Conservation (phyloP, 2,329 filamentous ascomycete species). For the Clonostachys rhizophaga region DNA sequence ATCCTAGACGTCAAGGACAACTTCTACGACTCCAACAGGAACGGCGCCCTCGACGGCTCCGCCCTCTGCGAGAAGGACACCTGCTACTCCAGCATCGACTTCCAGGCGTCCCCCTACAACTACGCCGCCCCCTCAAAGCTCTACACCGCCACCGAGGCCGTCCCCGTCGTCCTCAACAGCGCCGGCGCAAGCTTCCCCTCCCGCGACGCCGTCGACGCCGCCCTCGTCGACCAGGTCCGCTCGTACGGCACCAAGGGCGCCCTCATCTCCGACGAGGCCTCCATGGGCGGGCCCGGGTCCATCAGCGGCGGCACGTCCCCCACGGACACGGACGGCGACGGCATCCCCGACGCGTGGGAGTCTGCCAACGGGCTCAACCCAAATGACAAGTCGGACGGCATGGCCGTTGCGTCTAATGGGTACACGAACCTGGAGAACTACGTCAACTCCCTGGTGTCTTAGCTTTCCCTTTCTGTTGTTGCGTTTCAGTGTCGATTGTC, state of each 20-base stretch:
- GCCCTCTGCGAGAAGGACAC: conserved; percentile 31
- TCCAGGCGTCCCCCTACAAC: conserved; percentile 29
- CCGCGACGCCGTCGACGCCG: conserved; percentile 36
- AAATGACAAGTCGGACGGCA: conserved; percentile 30
- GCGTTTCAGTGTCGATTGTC: neutral
- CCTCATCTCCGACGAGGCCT: conserved; percentile 39
- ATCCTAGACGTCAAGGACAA: conserved; percentile 40
- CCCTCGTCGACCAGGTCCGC: conserved; percentile 33
- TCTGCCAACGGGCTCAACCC: conserved; percentile 31
- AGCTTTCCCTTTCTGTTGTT: neutral
- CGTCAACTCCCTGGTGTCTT: conserved; percentile 37
- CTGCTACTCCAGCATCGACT: conserved; percentile 41
- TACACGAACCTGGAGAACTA: conserved; percentile 44
- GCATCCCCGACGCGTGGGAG: conserved; percentile 45
- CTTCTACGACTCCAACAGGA: conserved; percentile 43
- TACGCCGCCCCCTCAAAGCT: conserved; percentile 35
- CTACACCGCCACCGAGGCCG: conserved; percentile 29
- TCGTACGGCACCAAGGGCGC: conserved; percentile 38
- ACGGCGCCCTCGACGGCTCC: conserved; percentile 42
- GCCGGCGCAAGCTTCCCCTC: conserved; percentile 33
- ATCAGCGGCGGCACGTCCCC: conserved; percentile 28
- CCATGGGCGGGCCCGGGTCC: conserved; percentile 30
- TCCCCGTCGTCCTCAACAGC: conserved; percentile 28
- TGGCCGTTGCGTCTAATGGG: conserved; percentile 31
- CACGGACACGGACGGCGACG: conserved; percentile 40